These are phyloP conservation scores for Acanthochlamys bracteata DNA, from an alignment of 106 monocot genomes.

Conservation along the genomic window DNA sequence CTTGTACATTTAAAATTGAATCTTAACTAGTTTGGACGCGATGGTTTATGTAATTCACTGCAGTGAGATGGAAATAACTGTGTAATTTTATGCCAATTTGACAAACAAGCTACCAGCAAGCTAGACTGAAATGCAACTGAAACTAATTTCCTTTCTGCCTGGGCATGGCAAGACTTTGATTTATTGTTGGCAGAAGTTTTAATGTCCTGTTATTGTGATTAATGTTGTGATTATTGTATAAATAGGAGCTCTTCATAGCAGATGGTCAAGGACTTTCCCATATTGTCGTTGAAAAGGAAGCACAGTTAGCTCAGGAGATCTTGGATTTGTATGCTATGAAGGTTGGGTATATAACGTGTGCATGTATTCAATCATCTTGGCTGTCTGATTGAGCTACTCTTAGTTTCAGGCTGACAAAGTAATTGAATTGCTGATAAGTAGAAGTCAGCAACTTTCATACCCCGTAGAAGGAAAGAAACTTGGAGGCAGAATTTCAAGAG, in stretches of 20 bases:
- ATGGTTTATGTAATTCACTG: too few species aligned
- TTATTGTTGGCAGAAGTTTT: too few species aligned
- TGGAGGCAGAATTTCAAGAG: slow-evolving; percentile 29
- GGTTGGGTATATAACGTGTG: slow-evolving; percentile 23
- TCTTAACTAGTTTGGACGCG: too few species aligned
- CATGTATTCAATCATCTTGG: neutral
- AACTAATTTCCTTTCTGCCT: too few species aligned
- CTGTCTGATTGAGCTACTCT: slow-evolving; percentile 2
- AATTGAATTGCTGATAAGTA: slow-evolving; percentile 56
- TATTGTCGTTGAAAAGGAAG: slow-evolving; percentile 47
- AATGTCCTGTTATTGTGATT: too few species aligned
- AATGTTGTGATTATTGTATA: too few species aligned
- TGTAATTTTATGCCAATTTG: too few species aligned
- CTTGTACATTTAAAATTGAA: too few species aligned
- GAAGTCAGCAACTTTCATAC: slow-evolving; percentile 37
- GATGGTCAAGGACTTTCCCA: slow-evolving; percentile 60
- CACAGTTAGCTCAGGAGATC: slow-evolving; percentile 46
- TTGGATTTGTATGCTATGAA: slow-evolving; percentile 53
- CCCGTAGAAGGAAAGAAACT: slow-evolving; percentile 11
- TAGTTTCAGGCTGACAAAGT: slow-evolving; percentile 48
- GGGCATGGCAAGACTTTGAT: too few species aligned
- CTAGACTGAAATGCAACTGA: too few species aligned
- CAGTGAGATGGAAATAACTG: too few species aligned
- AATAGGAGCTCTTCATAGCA: slow-evolving; percentile 76
- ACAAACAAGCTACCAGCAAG: too few species aligned